Percentiles rank a stretch among this genome's conserved stretches.
Evolutionary conservation across 2,329 filamentous ascomycete species (phyloP).

Genomic region (Diaporthe sp.): DNA sequence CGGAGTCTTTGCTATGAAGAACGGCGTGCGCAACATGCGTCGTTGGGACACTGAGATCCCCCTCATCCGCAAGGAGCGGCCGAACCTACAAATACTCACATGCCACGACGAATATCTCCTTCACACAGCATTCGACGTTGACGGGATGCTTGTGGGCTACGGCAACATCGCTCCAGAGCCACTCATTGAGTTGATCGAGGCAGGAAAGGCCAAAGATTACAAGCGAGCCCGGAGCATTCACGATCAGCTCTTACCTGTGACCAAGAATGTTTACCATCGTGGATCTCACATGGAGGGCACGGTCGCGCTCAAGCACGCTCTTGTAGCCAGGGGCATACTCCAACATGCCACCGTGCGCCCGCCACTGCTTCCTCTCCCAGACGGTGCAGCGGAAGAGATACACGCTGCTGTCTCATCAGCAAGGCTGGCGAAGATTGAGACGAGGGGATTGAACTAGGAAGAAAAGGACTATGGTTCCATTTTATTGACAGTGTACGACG

Average conservation of each 20-base stretch:
- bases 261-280: slow-evolving; percentile 1
- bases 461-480: too few relatives aligned
- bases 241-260: neutral
- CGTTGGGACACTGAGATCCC: slow-evolving; percentile 69
- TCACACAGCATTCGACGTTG: neutral
- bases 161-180: neutral
- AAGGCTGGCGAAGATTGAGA: neutral
- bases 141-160: slow-evolving; percentile 9
- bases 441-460: neutral
- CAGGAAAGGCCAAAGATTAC: neutral
- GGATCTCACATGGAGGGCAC: slow-evolving; percentile 14
- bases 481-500: too few relatives aligned
- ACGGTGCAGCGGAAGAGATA: neutral
- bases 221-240: neutral
- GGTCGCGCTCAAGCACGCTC: neutral
- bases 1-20: slow-evolving; percentile 68
- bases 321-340: neutral
- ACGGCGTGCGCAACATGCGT: slow-evolving; percentile 68
- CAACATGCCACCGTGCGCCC: neutral
- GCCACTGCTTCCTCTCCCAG: neutral
- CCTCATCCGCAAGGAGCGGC: slow-evolving; percentile 59
- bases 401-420: neutral
- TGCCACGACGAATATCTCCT: slow-evolving; percentile 15
- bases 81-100: neutral
- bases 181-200: neutral